Percentiles rank a stretch among this genome's conserved stretches.
Evolutionary conservation across 768 basidiomycete species (phyloP).

Genomic region (Thelephora aurantiotincta): DNA sequence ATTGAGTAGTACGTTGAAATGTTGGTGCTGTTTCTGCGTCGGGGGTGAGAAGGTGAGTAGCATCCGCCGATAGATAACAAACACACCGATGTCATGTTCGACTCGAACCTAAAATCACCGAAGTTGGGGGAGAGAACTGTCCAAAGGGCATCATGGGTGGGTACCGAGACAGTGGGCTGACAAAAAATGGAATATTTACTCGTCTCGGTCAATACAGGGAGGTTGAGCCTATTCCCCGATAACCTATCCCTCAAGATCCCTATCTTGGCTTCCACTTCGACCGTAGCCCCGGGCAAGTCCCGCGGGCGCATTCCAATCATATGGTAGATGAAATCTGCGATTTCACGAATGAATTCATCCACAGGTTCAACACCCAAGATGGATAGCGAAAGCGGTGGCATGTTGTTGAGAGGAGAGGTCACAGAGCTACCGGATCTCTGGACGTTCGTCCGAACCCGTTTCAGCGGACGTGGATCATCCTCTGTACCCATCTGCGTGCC

Average conservation of each 20-base stretch:
- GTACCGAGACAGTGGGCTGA: not conserved
- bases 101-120: conserved; percentile 66
- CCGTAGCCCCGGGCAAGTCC: conserved; percentile 29
- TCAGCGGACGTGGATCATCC: not conserved
- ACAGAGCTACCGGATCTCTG: not conserved
- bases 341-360: conserved; percentile 85
- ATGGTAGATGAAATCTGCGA: conserved; percentile 80
- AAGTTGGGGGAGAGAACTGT: conserved; percentile 56
- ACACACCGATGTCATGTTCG: conserved; percentile 83
- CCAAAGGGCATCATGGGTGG: not conserved
- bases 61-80: not conserved
- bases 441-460: not conserved
- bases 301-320: conserved; percentile 41
- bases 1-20: conserved; percentile 83
- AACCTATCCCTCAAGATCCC: conserved; percentile 53
- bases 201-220: conserved; percentile 74
- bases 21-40: conserved; percentile 67
- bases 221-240: conserved; percentile 38
- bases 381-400: conserved; percentile 60
- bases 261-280: conserved; percentile 89
- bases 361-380: conserved; percentile 83
- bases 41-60: not conserved
- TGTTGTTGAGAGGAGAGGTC: conserved; percentile 5
- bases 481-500: not conserved
- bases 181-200: conserved; percentile 35